A percentile compares a stretch with the other conserved stretches of the same genome.
phyloP scores from a whole-genome alignment of 75 land plant species.

The Selaginella tamariscina region DNA sequence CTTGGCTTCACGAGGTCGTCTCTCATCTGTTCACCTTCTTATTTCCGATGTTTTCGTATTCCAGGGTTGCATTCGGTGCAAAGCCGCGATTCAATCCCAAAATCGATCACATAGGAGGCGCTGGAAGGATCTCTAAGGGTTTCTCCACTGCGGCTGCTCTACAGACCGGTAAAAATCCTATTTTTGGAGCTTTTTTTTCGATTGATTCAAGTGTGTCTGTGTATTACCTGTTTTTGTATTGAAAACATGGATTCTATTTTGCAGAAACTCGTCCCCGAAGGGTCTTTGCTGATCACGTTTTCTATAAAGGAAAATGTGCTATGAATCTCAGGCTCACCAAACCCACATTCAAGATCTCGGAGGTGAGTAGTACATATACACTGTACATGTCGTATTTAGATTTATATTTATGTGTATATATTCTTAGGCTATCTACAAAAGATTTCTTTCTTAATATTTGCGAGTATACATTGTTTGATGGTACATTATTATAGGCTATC shows the following conservation, averaged over 20 bases:
- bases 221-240: too few species aligned
- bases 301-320: conserved; percentile 68
- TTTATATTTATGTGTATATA: not conserved
- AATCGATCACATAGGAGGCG: too few species aligned
- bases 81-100: too few species aligned
- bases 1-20: too few species aligned
- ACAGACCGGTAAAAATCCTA: too few species aligned
- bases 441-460: not conserved
- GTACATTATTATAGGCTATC: not conserved
- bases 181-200: too few species aligned
- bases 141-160: too few species aligned
- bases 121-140: too few species aligned
- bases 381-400: conserved; percentile 12
- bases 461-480: not conserved
- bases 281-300: conserved; percentile 37
- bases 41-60: too few species aligned
- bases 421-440: conserved; percentile 8
- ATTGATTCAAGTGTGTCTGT: too few species aligned
- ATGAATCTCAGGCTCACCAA: conserved; percentile 39
- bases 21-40: too few species aligned
- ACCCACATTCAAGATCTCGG: conserved; percentile 42
- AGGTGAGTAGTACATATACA: conserved; percentile 21
- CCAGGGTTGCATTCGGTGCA: too few species aligned
- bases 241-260: not conserved
- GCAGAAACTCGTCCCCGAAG: conserved; percentile 15